Evolutionary conservation across 2,329 filamentous ascomycete genomes (phyloP).

Genomic region (Aotearoamyces nothofagi): DNA sequence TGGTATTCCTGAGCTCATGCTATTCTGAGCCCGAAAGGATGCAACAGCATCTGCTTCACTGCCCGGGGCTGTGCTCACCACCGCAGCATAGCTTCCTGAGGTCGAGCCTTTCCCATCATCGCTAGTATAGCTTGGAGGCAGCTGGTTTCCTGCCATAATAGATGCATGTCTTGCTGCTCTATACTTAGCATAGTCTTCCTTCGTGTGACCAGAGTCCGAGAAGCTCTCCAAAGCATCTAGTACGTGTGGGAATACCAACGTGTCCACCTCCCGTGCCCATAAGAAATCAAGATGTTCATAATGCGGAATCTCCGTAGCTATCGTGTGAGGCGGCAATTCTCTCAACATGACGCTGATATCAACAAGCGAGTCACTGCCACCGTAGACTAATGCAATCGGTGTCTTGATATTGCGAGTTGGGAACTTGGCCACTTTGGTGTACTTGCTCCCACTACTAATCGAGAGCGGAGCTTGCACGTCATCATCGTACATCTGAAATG

Average conservation of each 20-base stretch:
- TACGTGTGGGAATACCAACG: constrained; percentile 78
- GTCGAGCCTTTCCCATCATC: constrained; percentile 1
- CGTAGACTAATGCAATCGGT: constrained; percentile 84
- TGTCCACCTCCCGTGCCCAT: constrained; percentile 77
- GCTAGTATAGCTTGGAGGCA: constrained; percentile 1
- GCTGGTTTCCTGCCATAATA: constrained; percentile 8
- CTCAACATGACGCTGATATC: constrained; percentile 87
- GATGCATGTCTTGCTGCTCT: constrained; percentile 14
- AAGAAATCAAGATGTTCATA: constrained; percentile 97
- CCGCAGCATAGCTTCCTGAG: neutral
- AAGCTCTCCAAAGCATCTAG: constrained; percentile 75
- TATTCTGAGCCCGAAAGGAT: neutral
- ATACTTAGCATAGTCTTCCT: constrained; percentile 46
- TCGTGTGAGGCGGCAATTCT: constrained; percentile 71
- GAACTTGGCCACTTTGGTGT: constrained; percentile 93
- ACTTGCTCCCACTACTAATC: constrained; percentile 57
- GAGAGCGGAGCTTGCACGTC: constrained; percentile 69
- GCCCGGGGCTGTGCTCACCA: neutral
- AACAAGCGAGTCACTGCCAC: constrained; percentile 83
- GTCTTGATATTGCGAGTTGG: constrained; percentile 96
- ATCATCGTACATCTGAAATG: constrained; percentile 98
- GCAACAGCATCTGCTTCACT: neutral
- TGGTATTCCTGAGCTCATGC: neutral
- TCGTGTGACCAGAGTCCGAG: constrained; percentile 37
- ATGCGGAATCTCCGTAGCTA: constrained; percentile 74